phyloP scores from a whole-genome alignment of 139 green algal species.

The Picochlorum sp. region DNA sequence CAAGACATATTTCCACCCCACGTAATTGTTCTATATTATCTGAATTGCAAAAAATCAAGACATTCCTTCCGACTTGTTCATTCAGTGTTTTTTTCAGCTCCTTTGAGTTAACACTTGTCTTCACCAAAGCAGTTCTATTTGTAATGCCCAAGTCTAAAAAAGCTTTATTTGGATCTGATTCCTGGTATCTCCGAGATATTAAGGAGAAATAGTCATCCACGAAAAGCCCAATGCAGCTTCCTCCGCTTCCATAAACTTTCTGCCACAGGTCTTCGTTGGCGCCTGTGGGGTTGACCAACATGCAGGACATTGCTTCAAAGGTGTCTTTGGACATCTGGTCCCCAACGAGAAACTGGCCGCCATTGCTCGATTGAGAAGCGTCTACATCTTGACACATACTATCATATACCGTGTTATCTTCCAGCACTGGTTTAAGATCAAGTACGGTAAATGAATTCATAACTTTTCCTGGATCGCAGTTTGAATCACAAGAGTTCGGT shows the following conservation, averaged over 20 bases:
- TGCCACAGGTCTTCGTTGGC: background rate
- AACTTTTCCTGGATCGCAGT: background rate
- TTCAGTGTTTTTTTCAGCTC: background rate
- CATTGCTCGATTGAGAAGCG: background rate
- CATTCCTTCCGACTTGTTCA: background rate
- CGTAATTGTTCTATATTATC: background rate
- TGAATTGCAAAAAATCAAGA: background rate
- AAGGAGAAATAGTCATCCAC: background rate
- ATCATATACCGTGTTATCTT: background rate
- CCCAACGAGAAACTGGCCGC: background rate
- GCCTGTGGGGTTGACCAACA: background rate
- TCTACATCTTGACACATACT: background rate
- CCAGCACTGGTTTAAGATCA: background rate
- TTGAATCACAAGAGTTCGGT: background rate
- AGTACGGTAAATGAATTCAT: background rate
- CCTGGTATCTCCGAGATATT: background rate
- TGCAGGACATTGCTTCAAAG: background rate
- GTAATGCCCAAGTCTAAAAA: background rate
- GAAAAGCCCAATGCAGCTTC: background rate
- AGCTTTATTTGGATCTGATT: background rate
- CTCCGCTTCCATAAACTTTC: background rate
- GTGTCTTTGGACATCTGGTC: background rate
- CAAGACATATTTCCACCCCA: background rate
- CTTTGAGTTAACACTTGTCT: background rate
- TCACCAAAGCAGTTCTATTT: background rate